Base-by-base conservation (phyloP, 116 monocot genomes). In the Zostera marina region DNA sequence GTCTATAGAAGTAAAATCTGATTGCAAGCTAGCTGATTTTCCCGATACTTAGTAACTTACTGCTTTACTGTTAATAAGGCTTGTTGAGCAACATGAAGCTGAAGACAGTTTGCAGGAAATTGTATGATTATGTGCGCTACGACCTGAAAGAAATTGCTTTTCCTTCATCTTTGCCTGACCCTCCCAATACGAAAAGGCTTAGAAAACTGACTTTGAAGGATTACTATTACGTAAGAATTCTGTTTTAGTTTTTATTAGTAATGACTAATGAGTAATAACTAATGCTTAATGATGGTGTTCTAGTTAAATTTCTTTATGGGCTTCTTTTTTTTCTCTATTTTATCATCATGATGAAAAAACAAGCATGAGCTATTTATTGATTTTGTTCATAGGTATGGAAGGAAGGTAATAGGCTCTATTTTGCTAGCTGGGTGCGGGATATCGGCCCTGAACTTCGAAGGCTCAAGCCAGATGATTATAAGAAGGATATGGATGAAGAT, bases 121-220 rank as follows among this genome's bases (percentile, higher is more conserved):
- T 94, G 1, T 82, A 73, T 47, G 72, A 85, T 54, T 94, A 85
- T 41, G 61, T 94, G 11, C 78, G 79, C 8, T 76, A 80, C 53
- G 94, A 94, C 64, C 76, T 94, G 16, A 94, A 94, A 58, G 94
- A 94, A 64, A 94, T 88, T 41, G 94, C 84, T 22, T 94, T 88
- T 52, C 80, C 88, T 58, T 94, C 94, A 0, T 94, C 94, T 17
- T 71, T 88, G 44, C 85, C 88, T 15, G 80, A 88, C 19, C 88
- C 94, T 4, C 84, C 94, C 3, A 58, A 70, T 46, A 60, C 69
- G 38, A 70, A 68, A 59, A 79, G 68, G 52, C 70, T 59, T 41
- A 68, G 70, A 46, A 77, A 94, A 63, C 75, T 88, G 49, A 82
- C 76, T 12, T 74, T 66, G 74, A 68, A 57, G 14, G 85, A 88